A percentile compares a stretch with the other conserved stretches of the same genome.
phyloP scores from a whole-genome alignment of 2,329 filamentous ascomycete genomes.

The Botrytis squamosa region DNA sequence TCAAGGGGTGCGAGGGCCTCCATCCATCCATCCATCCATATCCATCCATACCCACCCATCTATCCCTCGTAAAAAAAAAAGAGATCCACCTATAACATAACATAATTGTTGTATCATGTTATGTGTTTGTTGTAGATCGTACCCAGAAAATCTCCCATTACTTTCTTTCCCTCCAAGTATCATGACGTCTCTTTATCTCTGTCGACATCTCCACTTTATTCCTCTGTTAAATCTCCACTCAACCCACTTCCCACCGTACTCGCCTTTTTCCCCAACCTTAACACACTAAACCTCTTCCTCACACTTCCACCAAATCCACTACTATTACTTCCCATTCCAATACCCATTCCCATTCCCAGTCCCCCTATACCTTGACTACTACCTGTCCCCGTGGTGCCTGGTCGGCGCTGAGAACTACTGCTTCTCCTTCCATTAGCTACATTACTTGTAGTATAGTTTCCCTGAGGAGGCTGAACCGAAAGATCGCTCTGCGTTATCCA shows the following conservation, averaged over 20 bases:
- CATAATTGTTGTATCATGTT: neutral
- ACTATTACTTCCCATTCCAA: slow-evolving; percentile 28
- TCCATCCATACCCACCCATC: neutral
- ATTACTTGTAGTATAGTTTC: slow-evolving; percentile 4
- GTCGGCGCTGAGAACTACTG: slow-evolving; percentile 26
- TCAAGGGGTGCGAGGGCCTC: neutral
- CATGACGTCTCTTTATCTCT: neutral
- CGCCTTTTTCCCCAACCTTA: slow-evolving; percentile 40
- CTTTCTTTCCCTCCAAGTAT: neutral
- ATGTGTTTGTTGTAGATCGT: neutral
- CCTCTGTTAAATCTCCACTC: slow-evolving; percentile 32
- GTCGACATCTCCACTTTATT: neutral
- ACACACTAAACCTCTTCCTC: slow-evolving; percentile 37
- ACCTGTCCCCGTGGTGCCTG: slow-evolving; percentile 20
- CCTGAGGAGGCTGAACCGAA: slow-evolving; percentile 11
- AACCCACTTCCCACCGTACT: slow-evolving; percentile 38
- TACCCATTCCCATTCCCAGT: slow-evolving; percentile 16
- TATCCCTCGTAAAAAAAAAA: neutral
- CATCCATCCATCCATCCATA: neutral
- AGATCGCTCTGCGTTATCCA: slow-evolving; percentile 43
- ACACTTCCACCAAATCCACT: slow-evolving; percentile 37
- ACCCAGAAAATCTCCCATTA: slow-evolving; percentile 9
- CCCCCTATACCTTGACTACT: slow-evolving; percentile 14
- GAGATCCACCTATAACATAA: neutral
- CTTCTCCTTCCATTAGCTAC: slow-evolving; percentile 24